These are phyloP conservation scores for Gremmenia infestans DNA, from an alignment of 2,329 filamentous ascomycete species.

Conservation along the genomic window DNA sequence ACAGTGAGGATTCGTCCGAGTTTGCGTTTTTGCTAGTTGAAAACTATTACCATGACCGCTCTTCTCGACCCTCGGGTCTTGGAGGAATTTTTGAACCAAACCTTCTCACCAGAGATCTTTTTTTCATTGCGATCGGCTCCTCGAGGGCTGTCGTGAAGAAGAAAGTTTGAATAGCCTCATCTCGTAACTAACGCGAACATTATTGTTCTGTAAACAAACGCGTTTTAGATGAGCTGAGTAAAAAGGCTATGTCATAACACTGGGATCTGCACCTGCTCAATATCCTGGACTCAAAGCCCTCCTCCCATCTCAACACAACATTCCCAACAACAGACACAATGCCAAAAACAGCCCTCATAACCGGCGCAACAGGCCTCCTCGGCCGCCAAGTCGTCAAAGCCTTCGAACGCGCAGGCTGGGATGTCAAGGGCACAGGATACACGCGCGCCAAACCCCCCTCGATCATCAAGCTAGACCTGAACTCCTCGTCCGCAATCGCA, in stretches of 20 bases:
- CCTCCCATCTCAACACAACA: background rate
- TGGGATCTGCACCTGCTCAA: background rate
- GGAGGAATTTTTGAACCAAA: constrained; percentile 73
- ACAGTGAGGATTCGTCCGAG: constrained; percentile 86
- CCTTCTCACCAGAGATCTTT: constrained; percentile 33
- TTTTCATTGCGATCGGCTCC: constrained; percentile 49
- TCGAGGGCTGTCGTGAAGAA: constrained; percentile 46
- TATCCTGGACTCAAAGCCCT: background rate
- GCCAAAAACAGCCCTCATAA: constrained; percentile 61
- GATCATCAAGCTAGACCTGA: constrained; percentile 44
- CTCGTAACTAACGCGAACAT: background rate
- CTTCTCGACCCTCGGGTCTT: constrained; percentile 61
- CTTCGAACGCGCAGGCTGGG: constrained; percentile 64
- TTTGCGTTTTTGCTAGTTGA: constrained; percentile 71
- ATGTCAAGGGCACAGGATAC: constrained; percentile 67
- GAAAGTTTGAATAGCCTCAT: constrained; percentile 26
- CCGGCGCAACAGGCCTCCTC: constrained; percentile 78
- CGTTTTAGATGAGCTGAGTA: background rate
- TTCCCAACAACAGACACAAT: constrained; percentile 17
- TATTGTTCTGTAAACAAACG: background rate
- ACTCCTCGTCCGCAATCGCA: constrained; percentile 39
- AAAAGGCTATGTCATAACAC: background rate
- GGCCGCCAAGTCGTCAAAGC: constrained; percentile 71
- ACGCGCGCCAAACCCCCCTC: constrained; percentile 67
- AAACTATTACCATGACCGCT: constrained; percentile 62